These are phyloP conservation scores for Marasmius fiardii DNA, from an alignment of 1,284 basidiomycete species.

Conservation along the genomic window DNA sequence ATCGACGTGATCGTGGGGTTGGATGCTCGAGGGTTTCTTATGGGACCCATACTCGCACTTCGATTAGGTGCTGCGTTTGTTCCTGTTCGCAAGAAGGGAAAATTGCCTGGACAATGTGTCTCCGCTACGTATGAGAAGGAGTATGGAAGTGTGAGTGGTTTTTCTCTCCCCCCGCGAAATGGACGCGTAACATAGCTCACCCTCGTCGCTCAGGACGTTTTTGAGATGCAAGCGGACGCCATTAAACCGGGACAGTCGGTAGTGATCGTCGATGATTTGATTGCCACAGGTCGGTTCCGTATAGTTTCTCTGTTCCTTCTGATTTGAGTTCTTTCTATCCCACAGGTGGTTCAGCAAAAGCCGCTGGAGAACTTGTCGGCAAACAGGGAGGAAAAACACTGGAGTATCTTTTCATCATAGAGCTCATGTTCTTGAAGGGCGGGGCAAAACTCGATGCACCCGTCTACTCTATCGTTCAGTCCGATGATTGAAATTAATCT, in stretches of 20 bases:
- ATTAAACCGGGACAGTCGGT: slow-evolving; percentile 84
- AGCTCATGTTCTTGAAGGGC: slow-evolving; percentile 83
- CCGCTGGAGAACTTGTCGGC: slow-evolving; percentile 88
- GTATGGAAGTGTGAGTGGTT: slow-evolving; percentile 72
- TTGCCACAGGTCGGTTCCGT: slow-evolving; percentile 85
- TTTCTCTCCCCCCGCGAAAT: slow-evolving; percentile 5
- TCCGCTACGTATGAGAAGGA: slow-evolving; percentile 88
- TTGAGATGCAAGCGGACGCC: slow-evolving; percentile 92
- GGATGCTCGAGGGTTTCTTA: slow-evolving; percentile 94
- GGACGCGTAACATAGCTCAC: neutral
- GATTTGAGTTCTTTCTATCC: neutral
- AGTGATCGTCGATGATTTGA: slow-evolving; percentile 92
- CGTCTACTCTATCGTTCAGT: slow-evolving; percentile 80
- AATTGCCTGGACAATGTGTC: slow-evolving; percentile 86
- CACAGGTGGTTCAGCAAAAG: slow-evolving; percentile 89
- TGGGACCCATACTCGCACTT: slow-evolving; percentile 91
- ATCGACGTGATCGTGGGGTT: slow-evolving; percentile 95
- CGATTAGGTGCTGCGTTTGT: slow-evolving; percentile 94
- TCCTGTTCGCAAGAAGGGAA: slow-evolving; percentile 92
- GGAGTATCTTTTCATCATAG: slow-evolving; percentile 95
- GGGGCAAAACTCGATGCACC: slow-evolving; percentile 81
- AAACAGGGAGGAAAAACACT: slow-evolving; percentile 82
- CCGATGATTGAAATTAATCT: slow-evolving; percentile 49
- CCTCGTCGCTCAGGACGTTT: slow-evolving; percentile 61
- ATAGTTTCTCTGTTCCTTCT: neutral